Conservation (phyloP, 768 basidiomycete genomes). For the Albatrellus ellisii region DNA sequence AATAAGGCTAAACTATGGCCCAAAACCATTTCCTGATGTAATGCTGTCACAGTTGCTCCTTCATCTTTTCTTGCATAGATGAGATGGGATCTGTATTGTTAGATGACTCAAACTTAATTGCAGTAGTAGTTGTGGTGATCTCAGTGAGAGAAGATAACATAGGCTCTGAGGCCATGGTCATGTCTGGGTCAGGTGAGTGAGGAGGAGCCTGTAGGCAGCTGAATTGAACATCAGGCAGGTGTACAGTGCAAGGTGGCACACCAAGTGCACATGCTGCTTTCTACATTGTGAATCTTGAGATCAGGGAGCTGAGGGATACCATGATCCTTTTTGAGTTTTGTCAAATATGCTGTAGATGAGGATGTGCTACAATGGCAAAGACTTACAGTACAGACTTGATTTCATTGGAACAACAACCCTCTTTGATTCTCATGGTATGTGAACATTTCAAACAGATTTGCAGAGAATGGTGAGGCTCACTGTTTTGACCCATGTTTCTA, state of each 20-base stretch:
- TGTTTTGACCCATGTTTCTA: too few relatives aligned
- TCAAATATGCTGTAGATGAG: too few relatives aligned
- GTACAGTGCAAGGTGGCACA: conserved; percentile 19
- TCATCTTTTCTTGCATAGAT: conserved; percentile 35
- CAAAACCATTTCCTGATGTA: conserved; percentile 76
- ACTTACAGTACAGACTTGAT: too few relatives aligned
- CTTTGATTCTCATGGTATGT: too few relatives aligned
- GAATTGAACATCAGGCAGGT: not conserved
- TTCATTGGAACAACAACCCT: not conserved
- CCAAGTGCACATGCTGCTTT: conserved; percentile 32
- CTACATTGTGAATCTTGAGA: conserved; percentile 46
- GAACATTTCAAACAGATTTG: too few relatives aligned
- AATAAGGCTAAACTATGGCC: too few relatives aligned
- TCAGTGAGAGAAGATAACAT: conserved; percentile 48
- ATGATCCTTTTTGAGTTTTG: conserved; percentile 82
- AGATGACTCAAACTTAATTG: conserved; percentile 24
- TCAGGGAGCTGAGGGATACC: conserved; percentile 76
- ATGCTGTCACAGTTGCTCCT: conserved; percentile 56
- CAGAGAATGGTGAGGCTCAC: too few relatives aligned
- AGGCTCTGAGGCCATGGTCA: conserved; percentile 63
- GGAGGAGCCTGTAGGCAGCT: conserved; percentile 9
- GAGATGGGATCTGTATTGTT: conserved; percentile 20
- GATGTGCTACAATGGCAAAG: too few relatives aligned
- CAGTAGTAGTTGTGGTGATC: conserved; percentile 26
- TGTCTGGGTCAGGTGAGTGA: conserved; percentile 34